Base-by-base conservation (phyloP, 139 green algal species). In the Pleodorina starrii region DNA sequence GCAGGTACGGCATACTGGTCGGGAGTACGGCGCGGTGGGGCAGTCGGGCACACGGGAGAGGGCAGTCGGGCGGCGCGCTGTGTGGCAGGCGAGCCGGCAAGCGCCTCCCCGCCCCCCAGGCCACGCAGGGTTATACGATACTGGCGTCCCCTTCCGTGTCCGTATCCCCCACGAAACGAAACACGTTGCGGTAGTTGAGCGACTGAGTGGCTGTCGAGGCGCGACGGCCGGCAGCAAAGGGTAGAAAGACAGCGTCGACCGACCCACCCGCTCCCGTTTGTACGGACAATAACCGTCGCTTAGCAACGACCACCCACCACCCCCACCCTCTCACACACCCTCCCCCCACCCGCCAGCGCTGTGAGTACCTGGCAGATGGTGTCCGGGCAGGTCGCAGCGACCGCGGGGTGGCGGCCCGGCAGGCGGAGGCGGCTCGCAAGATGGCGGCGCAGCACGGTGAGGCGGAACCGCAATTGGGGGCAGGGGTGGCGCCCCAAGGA, bases 371-470 rank as follows among this genome's bases (percentile, higher is more conserved):
- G 60, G 81, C 81, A 0, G 42, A 77, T 2, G 81, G 60, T 16
- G 43, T 87, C 32, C 42, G 81, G 42, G 60, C 60, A 29, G 81
- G 81, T 1, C 63, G 63, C 27, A 77, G 60, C 60, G 60, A 63
- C 29, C 42, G n/a, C 16, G 81, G 81, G 27, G 81, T 17, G 1
- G 81, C 81, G 54, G n/a, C 60, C 16, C 29, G 60, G 6, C 59
- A 66, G 54, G 44, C 43, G 81, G 60, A 87, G 81, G 81, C 81
- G 17, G 81, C 81, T 23, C 60, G 81, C 16, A 87, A 87, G 81
- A 10, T 87, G 81, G 44, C 81, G 19, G 81, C 81, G 2, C 81
- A 77, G 81, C 14, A 63, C 60, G 81, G 81, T 87, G 42, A 35
- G 81, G 35, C 35, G 40, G 76, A 25, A 66, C 9, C 21, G 54